Evolutionary conservation across 495 filamentous ascomycete genomes (phyloP), one percentile per base, ranked within the genome.

Genomic region (Penicillium tannophilum): DNA sequence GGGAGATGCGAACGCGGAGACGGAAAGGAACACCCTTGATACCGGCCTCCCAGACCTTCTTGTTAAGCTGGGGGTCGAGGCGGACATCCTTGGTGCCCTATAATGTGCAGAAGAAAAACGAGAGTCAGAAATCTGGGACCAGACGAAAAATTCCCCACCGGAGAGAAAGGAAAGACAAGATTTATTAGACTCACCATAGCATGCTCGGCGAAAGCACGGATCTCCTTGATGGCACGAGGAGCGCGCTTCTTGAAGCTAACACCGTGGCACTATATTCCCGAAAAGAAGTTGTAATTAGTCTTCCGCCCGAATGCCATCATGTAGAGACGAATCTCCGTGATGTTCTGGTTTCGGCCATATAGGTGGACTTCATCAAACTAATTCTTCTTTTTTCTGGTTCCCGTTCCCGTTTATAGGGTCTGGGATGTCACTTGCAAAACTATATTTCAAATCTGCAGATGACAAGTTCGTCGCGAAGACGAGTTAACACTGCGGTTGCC

Each of bases 11-110:
- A 70, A 99, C 85, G 70, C 94, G 93, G 63, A 99, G 85, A 77
- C 94, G 86, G 88, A 89, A 98, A 54, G 93, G 91, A 63, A 96
- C 92, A 72, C 95, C 95, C 87, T 97, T 97, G 82, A 99, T 87
- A 77, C 94, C 94, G 73, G 89, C 84, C 80, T 99, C 95, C 94
- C 94, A 99, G 79, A 99, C 93, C 86, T 99, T 97, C 89, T 99
- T 99, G 88, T 99, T 99, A 64, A 99, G 83, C 77, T 91, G 90
- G 63, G 94, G 94, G 84, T 98, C 94, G 74, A 99, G 79, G 65
- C 94, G 94, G 82, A 99, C 94, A 76, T 99, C 94, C 72, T 86
- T 81, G 78, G 94, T 99, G 76, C 94, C 94, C 94, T 98, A 63
- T 61, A 43, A 23, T 11, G 16, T 7, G 39, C 43, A 49, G 30